Evolutionary conservation across 2,329 filamentous ascomycete genomes (phyloP), one percentile per base, ranked within the genome.

Genomic region (Pezicula rhizophila): DNA sequence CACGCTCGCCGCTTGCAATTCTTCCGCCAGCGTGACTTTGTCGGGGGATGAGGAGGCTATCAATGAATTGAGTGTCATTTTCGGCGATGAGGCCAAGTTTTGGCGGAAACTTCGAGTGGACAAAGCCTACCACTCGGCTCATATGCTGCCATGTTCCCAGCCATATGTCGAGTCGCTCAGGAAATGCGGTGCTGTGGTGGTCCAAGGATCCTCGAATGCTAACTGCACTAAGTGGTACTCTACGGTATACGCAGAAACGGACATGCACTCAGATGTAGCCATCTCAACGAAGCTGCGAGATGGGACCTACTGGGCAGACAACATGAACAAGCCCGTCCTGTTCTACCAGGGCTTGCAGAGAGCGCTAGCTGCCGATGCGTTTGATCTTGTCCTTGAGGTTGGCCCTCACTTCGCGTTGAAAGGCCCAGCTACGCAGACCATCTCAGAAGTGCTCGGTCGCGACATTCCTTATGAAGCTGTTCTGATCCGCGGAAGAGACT

Each of bases 281-380:
- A 18, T 18, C 18, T 18, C 18, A n/a, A n/a, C n/a, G 18, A 20
- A 23, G 25, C 17, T 15, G 18, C 18, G n/a, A 6, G 5, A 18
- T 20, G 38, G 11, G 5, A 1, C 12, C 6, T 41, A 41, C 10
- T 41, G 38, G 38, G 15, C 5, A 2, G 53, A 60, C 6, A 76
- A 76, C 47, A 57, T 76, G 55, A 49, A 57, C 1, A 53, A 57
- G 4, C 49, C 66, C 1, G 73, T 76, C 14, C 60, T 66, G 4
- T 76, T 71, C 50, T 53, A 64, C 12, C 54, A 18, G 18, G 18
- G 18, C 3, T 18, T 18, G 18, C 18, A 18, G 18, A 18, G 18
- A 18, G 18, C 18, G 18, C 18, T 18, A 2, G 18, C 58, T 5
- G 72, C 70, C 26, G 10, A 11, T 49, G 33, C 52, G 12, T 60